phyloP scores from a whole-genome alignment of 805 yeast genomes.

The Candida krabiensis region DNA sequence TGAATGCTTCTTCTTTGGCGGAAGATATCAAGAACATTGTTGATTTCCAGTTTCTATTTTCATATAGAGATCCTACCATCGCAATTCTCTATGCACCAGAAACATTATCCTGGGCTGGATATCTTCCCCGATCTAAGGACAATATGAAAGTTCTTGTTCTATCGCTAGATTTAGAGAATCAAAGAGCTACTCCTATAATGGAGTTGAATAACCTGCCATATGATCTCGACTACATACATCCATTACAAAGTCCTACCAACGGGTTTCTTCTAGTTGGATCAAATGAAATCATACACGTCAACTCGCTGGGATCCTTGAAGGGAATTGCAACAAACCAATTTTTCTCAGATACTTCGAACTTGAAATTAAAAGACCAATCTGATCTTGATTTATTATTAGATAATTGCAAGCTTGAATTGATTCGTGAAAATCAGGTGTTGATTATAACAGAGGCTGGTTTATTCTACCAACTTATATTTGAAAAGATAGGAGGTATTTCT shows the following conservation, averaged over 20 bases:
- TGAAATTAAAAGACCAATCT: slow-evolving; percentile 47
- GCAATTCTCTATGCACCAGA: slow-evolving; percentile 35
- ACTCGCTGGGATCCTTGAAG: slow-evolving; percentile 67
- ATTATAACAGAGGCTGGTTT: slow-evolving; percentile 45
- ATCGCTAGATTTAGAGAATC: slow-evolving; percentile 61
- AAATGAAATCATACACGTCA: slow-evolving; percentile 76
- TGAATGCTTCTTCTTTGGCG: slow-evolving; percentile 58
- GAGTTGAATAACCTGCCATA: slow-evolving; percentile 68
- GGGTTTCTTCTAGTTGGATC: slow-evolving; percentile 74
- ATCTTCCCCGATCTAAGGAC: slow-evolving; percentile 59
- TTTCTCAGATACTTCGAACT: slow-evolving; percentile 40
- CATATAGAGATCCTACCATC: slow-evolving; percentile 79
- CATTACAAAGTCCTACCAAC: slow-evolving; percentile 63
- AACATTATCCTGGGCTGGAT: slow-evolving; percentile 73
- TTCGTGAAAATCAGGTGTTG: slow-evolving; percentile 37
- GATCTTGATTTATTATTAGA: slow-evolving; percentile 56
- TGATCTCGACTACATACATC: slow-evolving; percentile 64
- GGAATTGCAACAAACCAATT: slow-evolving; percentile 64
- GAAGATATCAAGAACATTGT: slow-evolving; percentile 58
- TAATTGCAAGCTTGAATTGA: slow-evolving; percentile 40
- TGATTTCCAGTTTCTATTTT: slow-evolving; percentile 69
- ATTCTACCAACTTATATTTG: slow-evolving; percentile 35
- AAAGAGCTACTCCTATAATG: slow-evolving; percentile 65
- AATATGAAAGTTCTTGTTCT: slow-evolving; percentile 60
- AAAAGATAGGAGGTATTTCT: slow-evolving; percentile 36